Conservation (phyloP, 2,329 filamentous ascomycete genomes). For the Calonectria pseudoturangicola region DNA sequence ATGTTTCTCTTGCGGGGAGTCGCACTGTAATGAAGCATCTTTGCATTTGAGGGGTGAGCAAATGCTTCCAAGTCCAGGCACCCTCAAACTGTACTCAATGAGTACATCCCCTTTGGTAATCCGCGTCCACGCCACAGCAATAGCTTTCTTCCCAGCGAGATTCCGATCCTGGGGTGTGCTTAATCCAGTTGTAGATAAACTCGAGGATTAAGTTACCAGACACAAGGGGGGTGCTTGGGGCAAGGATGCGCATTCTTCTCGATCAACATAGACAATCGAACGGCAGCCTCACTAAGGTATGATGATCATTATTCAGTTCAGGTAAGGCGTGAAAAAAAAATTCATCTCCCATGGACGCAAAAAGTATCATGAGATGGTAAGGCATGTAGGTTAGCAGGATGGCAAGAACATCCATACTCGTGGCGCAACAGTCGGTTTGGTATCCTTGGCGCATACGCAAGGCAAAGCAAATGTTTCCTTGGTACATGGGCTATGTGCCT, state of each 20-base stretch:
- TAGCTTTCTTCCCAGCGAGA: background rate
- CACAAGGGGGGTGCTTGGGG: background rate
- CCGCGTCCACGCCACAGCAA: background rate
- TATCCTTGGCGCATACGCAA: background rate
- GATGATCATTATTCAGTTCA: background rate
- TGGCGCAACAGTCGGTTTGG: too few species aligned
- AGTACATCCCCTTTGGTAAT: background rate
- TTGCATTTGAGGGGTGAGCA: background rate
- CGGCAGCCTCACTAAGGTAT: background rate
- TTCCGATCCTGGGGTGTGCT: background rate
- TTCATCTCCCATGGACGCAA: too few species aligned
- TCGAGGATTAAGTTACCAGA: conserved; percentile 5
- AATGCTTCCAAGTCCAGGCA: background rate
- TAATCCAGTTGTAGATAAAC: background rate
- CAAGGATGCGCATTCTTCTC: background rate
- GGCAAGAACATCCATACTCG: background rate
- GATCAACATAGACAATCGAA: background rate
- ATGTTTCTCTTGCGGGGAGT: background rate
- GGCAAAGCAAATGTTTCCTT: background rate
- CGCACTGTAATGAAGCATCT: background rate
- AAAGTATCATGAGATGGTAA: background rate
- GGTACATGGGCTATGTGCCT: background rate
- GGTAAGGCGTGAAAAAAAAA: too few species aligned
- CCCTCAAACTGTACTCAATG: background rate
- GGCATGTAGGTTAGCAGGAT: background rate